Evolutionary conservation across 2,329 filamentous ascomycete species (phyloP).

Genomic region (Fusarium floridanum): DNA sequence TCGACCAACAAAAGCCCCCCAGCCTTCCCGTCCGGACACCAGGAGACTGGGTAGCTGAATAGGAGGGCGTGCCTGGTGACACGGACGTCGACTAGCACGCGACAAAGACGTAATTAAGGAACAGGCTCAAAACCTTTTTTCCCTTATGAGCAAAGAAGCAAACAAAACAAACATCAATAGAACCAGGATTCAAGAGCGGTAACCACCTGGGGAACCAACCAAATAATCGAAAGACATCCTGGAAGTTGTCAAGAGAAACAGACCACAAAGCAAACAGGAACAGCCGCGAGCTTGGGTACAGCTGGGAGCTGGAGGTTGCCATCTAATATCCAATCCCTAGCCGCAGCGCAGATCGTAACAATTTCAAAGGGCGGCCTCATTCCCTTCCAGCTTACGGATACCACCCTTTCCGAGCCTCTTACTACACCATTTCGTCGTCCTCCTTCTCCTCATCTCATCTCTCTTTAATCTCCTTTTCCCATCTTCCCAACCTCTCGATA

Average conservation of each 20-base stretch:
- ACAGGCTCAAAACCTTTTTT: not conserved
- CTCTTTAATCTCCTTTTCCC: not conserved
- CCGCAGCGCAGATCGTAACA: conserved; percentile 17
- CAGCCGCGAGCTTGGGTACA: not conserved
- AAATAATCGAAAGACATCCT: conserved; percentile 19
- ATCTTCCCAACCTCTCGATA: conserved; percentile 29
- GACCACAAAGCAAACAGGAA: conserved; percentile 12
- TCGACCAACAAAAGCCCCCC: conserved; percentile 1
- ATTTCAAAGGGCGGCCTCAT: conserved; percentile 37
- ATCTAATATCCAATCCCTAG: conserved; percentile 26
- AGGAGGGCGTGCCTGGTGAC: conserved; percentile 14
- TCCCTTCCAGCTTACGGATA: conserved; percentile 21
- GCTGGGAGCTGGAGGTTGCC: conserved; percentile 24
- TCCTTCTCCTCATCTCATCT: conserved; percentile 3
- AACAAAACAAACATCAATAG: conserved; percentile 7
- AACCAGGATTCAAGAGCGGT: conserved; percentile 10
- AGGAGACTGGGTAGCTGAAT: conserved; percentile 5
- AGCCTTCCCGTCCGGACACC: conserved; percentile 8
- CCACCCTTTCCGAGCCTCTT: conserved; percentile 17
- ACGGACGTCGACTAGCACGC: conserved; percentile 15
- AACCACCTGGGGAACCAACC: conserved; percentile 26
- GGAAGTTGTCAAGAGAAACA: conserved; percentile 27
- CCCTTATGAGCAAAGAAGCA: not conserved
- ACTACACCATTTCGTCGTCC: conserved; percentile 10
- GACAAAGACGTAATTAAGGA: conserved; percentile 21